These are phyloP conservation scores for Boechera stricta DNA, from an alignment of 345 rosid genomes.

Conservation along the genomic window DNA sequence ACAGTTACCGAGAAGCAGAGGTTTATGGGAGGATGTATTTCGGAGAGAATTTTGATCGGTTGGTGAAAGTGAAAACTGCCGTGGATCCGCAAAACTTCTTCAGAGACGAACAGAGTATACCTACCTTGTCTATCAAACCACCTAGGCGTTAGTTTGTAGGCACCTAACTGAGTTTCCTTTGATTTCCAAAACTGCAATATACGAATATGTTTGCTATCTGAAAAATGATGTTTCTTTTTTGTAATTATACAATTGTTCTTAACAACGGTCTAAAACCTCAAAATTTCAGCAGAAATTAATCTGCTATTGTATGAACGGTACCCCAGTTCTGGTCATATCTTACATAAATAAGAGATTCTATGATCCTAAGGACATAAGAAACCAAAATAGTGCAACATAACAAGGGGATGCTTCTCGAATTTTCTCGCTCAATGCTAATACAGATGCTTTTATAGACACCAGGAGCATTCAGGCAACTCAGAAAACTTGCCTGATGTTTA, in stretches of 20 bases:
- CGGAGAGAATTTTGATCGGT: conserved; percentile 55
- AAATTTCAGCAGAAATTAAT: conserved; percentile 15
- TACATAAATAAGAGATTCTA: conserved; percentile 8
- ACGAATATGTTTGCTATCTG: not conserved
- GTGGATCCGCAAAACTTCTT: conserved; percentile 65
- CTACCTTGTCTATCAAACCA: conserved; percentile 42
- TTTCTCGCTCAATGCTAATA: conserved; percentile 14
- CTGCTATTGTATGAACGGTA: conserved; percentile 7
- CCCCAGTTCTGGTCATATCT: not conserved
- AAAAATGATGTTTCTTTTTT: not conserved
- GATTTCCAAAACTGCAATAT: not conserved
- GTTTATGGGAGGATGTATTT: conserved; percentile 66
- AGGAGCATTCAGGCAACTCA: conserved; percentile 39
- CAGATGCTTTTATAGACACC: not conserved
- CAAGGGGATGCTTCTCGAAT: conserved; percentile 1
- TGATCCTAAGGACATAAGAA: conserved; percentile 13
- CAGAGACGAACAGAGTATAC: conserved; percentile 61
- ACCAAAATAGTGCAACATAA: not conserved
- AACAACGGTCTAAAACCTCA: not conserved
- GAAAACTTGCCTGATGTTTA: conserved; percentile 85
- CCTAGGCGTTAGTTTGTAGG: conserved; percentile 11
- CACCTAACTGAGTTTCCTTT: not conserved
- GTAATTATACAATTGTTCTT: conserved; percentile 13
- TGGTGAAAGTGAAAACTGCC: conserved; percentile 56
- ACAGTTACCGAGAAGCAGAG: conserved; percentile 52